These are phyloP conservation scores for Dothiorella sarmentorum DNA, from an alignment of 2,329 filamentous ascomycete species.

Conservation along the genomic window DNA sequence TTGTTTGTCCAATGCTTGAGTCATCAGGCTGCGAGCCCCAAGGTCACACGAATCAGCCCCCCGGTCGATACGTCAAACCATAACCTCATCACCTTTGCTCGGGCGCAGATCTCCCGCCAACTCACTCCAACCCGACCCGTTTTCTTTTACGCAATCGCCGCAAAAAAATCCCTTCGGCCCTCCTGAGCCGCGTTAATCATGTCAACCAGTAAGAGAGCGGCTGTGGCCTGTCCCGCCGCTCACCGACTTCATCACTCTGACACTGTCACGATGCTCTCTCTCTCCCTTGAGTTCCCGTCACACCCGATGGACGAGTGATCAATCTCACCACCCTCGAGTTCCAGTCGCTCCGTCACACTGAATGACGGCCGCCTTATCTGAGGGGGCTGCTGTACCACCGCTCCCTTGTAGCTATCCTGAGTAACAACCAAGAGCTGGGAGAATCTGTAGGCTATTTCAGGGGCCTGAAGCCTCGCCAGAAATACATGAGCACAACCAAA, in stretches of 20 bases:
- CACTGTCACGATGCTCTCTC: too few relatives aligned
- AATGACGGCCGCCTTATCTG: neutral
- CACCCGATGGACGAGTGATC: too few relatives aligned
- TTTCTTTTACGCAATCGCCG: constrained; percentile 14
- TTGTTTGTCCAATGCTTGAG: too few relatives aligned
- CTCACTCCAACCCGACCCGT: neutral
- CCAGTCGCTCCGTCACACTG: neutral
- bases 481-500: neutral
- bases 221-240: neutral
- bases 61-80: neutral
- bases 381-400: neutral
- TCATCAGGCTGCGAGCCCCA: too few relatives aligned
- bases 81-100: constrained; percentile 11
- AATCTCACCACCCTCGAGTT: too few relatives aligned
- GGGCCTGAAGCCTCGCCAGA: neutral
- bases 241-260: neutral
- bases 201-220: neutral
- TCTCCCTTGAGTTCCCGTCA: too few relatives aligned
- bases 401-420: neutral
- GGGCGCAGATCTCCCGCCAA: constrained; percentile 11
- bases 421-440: neutral
- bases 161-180: neutral
- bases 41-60: neutral
- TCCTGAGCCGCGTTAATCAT: neutral
- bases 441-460: neutral